Percentiles rank a stretch among this genome's conserved stretches.
Evolutionary conservation across 345 rosid genomes (phyloP).

Genomic region (Linum tenue): DNA sequence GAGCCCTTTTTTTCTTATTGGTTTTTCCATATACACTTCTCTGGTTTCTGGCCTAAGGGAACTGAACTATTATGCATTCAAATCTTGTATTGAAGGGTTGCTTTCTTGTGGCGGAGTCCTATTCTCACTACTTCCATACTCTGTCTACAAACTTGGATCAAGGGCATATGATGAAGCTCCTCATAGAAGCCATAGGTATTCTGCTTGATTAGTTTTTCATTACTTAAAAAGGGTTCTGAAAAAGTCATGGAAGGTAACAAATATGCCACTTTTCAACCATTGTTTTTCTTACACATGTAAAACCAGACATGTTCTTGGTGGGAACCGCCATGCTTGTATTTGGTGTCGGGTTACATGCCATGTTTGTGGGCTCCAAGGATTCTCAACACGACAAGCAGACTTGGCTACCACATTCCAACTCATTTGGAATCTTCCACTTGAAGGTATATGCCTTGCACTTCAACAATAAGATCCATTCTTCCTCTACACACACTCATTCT

Average conservation of each 20-base stretch:
- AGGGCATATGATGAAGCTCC: conserved; percentile 34
- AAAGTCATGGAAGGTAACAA: no score
- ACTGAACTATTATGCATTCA: not conserved
- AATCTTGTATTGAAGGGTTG: conserved; percentile 41
- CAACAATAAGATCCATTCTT: not conserved
- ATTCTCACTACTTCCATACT: conserved; percentile 31
- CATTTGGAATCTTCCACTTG: conserved; percentile 44
- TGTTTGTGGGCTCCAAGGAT: conserved; percentile 47
- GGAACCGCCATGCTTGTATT: conserved; percentile 59
- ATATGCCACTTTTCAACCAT: no score
- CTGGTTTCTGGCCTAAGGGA: not conserved
- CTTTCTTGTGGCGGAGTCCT: conserved; percentile 35
- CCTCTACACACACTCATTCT: no score
- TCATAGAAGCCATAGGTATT: conserved; percentile 63
- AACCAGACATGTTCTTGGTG: conserved; percentile 51
- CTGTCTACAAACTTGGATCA: conserved; percentile 27
- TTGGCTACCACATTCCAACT: conserved; percentile 31
- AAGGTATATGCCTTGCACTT: conserved; percentile 14
- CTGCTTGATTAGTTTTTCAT: no score
- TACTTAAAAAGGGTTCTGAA: no score
- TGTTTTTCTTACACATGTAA: no score
- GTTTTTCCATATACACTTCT: not conserved
- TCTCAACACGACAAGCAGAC: conserved; percentile 9
- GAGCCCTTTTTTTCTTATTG: no score
- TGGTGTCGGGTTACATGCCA: conserved; percentile 47